Conservation (phyloP, 805 yeast genomes). For the Candida insectalens region DNA sequence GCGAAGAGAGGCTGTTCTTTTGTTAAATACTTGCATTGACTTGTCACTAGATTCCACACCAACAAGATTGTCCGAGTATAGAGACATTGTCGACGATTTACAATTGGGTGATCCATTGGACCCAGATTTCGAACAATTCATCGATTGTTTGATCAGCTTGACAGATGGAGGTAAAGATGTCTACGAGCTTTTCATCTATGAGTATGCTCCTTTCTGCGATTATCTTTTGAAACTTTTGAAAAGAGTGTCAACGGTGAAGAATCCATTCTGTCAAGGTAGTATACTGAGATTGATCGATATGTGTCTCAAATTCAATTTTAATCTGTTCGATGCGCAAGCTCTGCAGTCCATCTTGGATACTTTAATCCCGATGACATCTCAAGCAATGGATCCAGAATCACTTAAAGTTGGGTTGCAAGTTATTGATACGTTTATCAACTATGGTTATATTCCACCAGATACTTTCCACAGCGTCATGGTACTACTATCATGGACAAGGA, state of each 20-base stretch:
- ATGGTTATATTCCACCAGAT: constrained; percentile 10
- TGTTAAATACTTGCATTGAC: constrained; percentile 47
- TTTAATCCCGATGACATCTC: constrained; percentile 7
- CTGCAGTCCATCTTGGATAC: constrained; percentile 4
- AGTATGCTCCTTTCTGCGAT: constrained; percentile 8
- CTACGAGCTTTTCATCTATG: constrained; percentile 12
- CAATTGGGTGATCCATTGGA: constrained; percentile 32
- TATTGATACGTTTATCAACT: constrained; percentile 8
- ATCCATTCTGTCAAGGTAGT: constrained; percentile 7
- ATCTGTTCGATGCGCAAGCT: constrained; percentile 10
- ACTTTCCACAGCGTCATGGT: constrained; percentile 7
- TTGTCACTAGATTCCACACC: constrained; percentile 42
- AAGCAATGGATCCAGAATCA: constrained; percentile 7
- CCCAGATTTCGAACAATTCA: constrained; percentile 25
- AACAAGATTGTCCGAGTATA: constrained; percentile 45
- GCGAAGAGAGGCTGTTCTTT: constrained; percentile 39
- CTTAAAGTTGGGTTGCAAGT: constrained; percentile 9
- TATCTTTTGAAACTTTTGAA: constrained; percentile 8
- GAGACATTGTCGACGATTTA: constrained; percentile 42
- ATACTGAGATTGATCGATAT: constrained; percentile 9
- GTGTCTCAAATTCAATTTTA: constrained; percentile 15
- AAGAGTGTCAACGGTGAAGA: constrained; percentile 1
- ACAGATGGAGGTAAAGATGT: constrained; percentile 27
- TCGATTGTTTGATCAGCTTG: constrained; percentile 40
- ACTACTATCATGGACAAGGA: constrained; percentile 10